Base-by-base conservation (phyloP, 2,329 filamentous ascomycete species). In the Blastomyces parvus region DNA sequence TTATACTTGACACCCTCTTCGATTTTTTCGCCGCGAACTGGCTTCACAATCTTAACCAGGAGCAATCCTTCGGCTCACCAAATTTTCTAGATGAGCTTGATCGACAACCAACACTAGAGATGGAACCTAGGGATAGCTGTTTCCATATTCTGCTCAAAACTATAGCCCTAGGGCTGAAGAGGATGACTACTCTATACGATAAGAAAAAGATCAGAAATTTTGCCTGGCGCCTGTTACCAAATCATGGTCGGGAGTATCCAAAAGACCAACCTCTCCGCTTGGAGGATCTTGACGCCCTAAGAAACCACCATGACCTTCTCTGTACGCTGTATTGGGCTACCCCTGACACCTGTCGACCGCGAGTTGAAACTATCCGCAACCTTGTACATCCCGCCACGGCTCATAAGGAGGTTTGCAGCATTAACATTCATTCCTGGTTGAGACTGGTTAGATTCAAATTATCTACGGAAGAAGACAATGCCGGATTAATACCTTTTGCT, bases 281-380 rank as follows among this genome's bases (percentile, higher is more conserved):
- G 61, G 77, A 80, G 63, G 83, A 84, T 66, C 73, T 86, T 14
- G 79, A 83, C 60, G 83, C 84, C 1, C 73, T 86, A 56, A 79
- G 83, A 58, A 87, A 86, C 66, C 83, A 87, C 64, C 83, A 86
- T 66, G 83, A 86, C 68, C 75, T 87, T 19, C 76, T 87, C 0
- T 83, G 81, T 62, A 83, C 82, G 3, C 74, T 87, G 17, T 86
- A 86, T 69, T 85, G 79, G 76, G 80, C 79, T 52, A 80, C 82
- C 46, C 83, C 84, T 33, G 72, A 80, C 36, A 74, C 76, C 1
- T 81, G 77, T 68, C 78, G 84, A n/a, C 83, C 83, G 50, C 77
- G 80, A 53, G 66, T 85, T 4, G 76, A 80, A 60, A 74, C 79
- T 6, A 77, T 86, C 58, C 79, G 76, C 36, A 76, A 80, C 61